Evolutionary conservation across 2,329 filamentous ascomycete species (phyloP).

Genomic region (Exophiala lecanii-corni): DNA sequence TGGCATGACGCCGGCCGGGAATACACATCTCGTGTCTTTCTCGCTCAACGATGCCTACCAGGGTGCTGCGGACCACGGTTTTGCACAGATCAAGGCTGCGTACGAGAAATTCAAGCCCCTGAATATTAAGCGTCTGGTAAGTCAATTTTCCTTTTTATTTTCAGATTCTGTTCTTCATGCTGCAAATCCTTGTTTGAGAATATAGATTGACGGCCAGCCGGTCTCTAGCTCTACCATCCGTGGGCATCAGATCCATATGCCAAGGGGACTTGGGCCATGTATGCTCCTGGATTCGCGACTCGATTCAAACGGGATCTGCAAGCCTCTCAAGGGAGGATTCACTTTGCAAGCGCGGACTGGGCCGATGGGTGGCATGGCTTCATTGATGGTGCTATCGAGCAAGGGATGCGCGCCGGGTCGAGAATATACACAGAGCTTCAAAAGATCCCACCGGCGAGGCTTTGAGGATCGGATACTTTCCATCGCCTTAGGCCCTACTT

Average conservation of each 20-base stretch:
- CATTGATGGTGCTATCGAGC: conserved; percentile 1
- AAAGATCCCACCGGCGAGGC: neutral
- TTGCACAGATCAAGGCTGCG: neutral
- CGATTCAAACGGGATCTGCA: conserved; percentile 4
- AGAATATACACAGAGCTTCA: neutral
- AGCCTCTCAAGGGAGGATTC: conserved; percentile 4
- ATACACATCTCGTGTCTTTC: conserved; percentile 47
- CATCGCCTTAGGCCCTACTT: too few species aligned
- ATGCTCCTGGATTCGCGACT: neutral
- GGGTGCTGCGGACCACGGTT: neutral
- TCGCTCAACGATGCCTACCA: conserved; percentile 31
- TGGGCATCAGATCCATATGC: conserved; percentile 31
- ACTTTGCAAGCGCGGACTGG: conserved; percentile 1
- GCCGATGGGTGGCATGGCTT: conserved; percentile 3
- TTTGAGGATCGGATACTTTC: too few species aligned
- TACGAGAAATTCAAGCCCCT: conserved; percentile 31
- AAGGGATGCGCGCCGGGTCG: neutral
- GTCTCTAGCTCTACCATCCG: conserved; percentile 23
- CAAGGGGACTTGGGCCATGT: conserved; percentile 29
- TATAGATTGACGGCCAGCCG: too few species aligned
- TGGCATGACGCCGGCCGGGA: conserved; percentile 41
- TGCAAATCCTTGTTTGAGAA: too few species aligned
- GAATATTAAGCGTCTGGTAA: conserved; percentile 34
- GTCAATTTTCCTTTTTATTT: neutral
- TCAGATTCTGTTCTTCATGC: too few species aligned